phyloP scores from a whole-genome alignment of 495 filamentous ascomycete species.

The Acidiella bohemica region DNA sequence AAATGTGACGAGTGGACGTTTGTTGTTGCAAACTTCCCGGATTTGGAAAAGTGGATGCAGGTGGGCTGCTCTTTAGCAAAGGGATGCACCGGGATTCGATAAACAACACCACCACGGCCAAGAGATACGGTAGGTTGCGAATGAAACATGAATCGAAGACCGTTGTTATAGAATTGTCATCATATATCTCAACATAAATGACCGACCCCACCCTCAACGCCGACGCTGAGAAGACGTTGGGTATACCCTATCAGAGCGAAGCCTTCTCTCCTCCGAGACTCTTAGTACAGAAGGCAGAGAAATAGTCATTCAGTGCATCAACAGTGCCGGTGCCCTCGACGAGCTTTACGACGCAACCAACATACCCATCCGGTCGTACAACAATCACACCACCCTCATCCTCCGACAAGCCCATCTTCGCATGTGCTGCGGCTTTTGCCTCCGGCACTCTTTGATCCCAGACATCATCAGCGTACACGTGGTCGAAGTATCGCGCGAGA shows the following conservation, averaged over 20 bases:
- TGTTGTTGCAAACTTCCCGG: no score
- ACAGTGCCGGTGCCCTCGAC: conserved; percentile 62
- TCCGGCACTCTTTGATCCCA: conserved; percentile 57
- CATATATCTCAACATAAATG: no score
- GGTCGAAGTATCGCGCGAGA: conserved; percentile 60
- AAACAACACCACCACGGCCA: neutral
- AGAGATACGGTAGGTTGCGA: no score
- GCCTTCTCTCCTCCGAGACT: conserved; percentile 24
- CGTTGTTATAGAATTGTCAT: no score
- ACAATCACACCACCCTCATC: conserved; percentile 66
- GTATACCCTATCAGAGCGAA: conserved; percentile 6
- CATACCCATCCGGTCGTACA: conserved; percentile 74
- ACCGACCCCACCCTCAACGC: no score
- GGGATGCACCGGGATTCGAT: neutral
- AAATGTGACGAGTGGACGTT: neutral
- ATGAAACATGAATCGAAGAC: no score
- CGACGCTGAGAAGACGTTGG: no score
- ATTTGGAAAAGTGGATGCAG: neutral
- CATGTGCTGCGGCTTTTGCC: conserved; percentile 61
- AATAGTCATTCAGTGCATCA: conserved; percentile 73
- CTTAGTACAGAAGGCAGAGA: conserved; percentile 45
- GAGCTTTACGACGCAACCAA: conserved; percentile 59
- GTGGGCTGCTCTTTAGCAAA: neutral
- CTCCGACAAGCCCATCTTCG: conserved; percentile 69
- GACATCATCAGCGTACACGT: conserved; percentile 77